These are phyloP conservation scores for Rhodotorula paludigena DNA, from an alignment of 768 basidiomycete species.

Conservation along the genomic window DNA sequence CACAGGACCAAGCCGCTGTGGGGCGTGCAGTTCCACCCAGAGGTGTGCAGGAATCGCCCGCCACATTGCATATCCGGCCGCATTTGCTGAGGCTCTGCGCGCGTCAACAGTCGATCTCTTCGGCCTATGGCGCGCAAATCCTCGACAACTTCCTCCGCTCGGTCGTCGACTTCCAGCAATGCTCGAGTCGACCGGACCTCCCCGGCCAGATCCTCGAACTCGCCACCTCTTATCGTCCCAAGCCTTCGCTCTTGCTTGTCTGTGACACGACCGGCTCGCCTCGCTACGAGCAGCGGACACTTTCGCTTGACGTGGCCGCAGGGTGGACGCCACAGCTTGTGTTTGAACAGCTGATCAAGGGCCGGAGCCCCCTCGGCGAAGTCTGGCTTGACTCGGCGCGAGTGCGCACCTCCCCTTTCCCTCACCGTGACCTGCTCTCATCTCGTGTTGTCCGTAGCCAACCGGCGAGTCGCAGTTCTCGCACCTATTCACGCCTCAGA, in stretches of 20 bases:
- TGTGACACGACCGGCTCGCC: neutral
- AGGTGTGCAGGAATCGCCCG: slow-evolving; percentile 28
- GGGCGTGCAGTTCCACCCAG: slow-evolving; percentile 39
- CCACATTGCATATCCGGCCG: too few species aligned
- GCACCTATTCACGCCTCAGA: slow-evolving; percentile 16
- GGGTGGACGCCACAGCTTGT: slow-evolving; percentile 12
- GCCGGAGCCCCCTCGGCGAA: slow-evolving; percentile 12
- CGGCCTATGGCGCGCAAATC: slow-evolving; percentile 21
- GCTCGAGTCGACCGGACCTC: slow-evolving; percentile 5
- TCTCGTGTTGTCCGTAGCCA: neutral
- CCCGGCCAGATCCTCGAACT: slow-evolving; percentile 7
- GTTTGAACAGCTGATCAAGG: slow-evolving; percentile 26
- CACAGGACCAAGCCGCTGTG: slow-evolving; percentile 21
- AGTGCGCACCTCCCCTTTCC: neutral
- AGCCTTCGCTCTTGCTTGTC: too few species aligned
- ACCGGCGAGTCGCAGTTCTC: slow-evolving; percentile 14
- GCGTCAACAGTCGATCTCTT: slow-evolving; percentile 26
- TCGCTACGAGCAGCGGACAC: slow-evolving; percentile 23
- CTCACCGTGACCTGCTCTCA: neutral
- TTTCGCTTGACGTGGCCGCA: neutral
- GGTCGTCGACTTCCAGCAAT: slow-evolving; percentile 1
- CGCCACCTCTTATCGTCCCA: slow-evolving; percentile 4
- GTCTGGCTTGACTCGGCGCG: slow-evolving; percentile 38
- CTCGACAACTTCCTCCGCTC: slow-evolving; percentile 34
- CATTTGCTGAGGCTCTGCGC: too few species aligned